Evolutionary conservation across 2,329 filamentous ascomycete species (phyloP), one percentile per base, ranked within the genome.

Genomic region (Exophiala aquamarina): DNA sequence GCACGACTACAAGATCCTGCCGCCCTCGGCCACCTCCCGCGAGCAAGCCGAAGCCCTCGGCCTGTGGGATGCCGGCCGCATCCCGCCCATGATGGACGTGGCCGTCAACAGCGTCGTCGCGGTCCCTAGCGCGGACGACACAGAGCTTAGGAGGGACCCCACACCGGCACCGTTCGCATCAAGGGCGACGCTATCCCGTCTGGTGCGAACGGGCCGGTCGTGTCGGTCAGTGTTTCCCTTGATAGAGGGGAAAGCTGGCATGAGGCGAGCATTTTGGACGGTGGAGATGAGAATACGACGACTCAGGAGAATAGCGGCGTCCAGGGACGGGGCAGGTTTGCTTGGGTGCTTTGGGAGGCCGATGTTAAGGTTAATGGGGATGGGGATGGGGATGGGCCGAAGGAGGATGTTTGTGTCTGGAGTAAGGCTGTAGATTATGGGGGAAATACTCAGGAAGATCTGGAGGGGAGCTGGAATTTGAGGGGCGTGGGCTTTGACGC

Each of bases 401-500:
- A 72, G 0, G 59, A 62, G 17, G 64, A 64, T 8, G 69, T 63
- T 44, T 70, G 59, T 26, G 68, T 83, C 11, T 64, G 74, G 49
- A 79, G 77, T 59, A 69, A 75, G 20, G 79, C 78, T 1, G 77
- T 70, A 5, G 79, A 82, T 64, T 63, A 55, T 26, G 72, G 65
- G 14, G 77, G 78, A 3, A 77, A 81, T 58, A 65, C 65, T 17
- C 78, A 82, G 58, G 63, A 63, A 15, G 62, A 68, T 48, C 64
- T 65, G 40, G 47, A 44, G 42, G 68, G 72, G 2, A 62, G 71
- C 56, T 83, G 80, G 79, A 83, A 82, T 62, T 62, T 79, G 45
- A 68, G 79, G 44, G 79, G 79, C 0, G 77, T 82, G 4, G 77
- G 70, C 21, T 83, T 82, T 63, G 79, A 81, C 63, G 80, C 76